Base-by-base conservation (phyloP, 768 basidiomycete genomes). In the Gymnopilus dilepis region DNA sequence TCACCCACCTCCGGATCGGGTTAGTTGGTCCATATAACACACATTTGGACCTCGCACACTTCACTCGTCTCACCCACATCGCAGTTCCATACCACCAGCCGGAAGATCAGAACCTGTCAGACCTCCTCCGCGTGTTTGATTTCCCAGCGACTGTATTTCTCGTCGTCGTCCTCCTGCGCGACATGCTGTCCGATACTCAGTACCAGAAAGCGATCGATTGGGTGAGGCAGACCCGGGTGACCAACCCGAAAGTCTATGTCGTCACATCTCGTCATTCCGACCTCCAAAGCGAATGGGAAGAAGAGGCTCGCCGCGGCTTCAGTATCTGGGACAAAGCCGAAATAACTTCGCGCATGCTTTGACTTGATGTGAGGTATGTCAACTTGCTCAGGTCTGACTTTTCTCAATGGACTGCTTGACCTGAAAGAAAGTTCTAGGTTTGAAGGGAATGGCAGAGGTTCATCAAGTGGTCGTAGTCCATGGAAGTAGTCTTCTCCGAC, bases 301-400 rank as follows among this genome's bases (percentile, higher is more conserved):
- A 62, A 45, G 72, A 72, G 63, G 68, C 60, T n/a, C 63, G 69
- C 31, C 58, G 59, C 17, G 73, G 73, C n/a, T 38, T 55, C 28
- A 63, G 47, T 48, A 64, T 72, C 30, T 74, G 73, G 73, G 64
- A 66, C 22, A 70, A 60, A 47, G 72, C 67, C 5, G 58, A 62
- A 31, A 42, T n/a, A n/a, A 21, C 8, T 69, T 61, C 38, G 67
- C 70, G 8, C 43, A 59, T 33, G 26, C 42, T 22, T 19, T 63
- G 45, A 15, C 31, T 6, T 40, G 38, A 8, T 50, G 56, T n/a
- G 42, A 13, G 9, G 56, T 62, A 57, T 43, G 48, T 56, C 30
- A 26, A 15, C 28, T 28, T 54, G n/a, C n/a, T n/a, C n/a, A n/a
- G n/a, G n/a, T n/a, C 34, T 40, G 52, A 54, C 34, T 50, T n/a